Evolutionary conservation across 768 basidiomycete species (phyloP).

Genomic region (Phaffia australis): DNA sequence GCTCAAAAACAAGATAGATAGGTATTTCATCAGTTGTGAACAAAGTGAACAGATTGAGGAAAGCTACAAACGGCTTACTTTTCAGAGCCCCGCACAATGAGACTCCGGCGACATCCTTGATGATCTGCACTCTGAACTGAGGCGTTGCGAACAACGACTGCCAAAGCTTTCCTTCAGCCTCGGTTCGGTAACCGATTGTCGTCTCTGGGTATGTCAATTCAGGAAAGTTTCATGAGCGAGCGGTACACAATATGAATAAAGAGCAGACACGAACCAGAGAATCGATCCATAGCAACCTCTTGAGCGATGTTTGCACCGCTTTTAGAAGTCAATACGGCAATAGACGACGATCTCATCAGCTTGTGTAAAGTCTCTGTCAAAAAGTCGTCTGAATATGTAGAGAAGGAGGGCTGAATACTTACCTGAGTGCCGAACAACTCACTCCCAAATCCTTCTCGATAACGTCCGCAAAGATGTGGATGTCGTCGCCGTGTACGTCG

Average conservation of each 20-base stretch:
- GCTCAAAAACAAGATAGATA: constrained; percentile 16
- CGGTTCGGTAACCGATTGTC: constrained; percentile 43
- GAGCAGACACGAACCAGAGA: constrained; percentile 30
- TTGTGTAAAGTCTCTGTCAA: no score
- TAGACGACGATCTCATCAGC: no score
- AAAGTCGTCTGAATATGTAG: no score
- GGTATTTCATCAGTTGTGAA: not conserved
- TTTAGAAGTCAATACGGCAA: no score
- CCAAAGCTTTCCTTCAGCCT: constrained; percentile 41
- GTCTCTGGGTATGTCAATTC: constrained; percentile 35
- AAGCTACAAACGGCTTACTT: constrained; percentile 28
- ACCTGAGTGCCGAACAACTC: constrained; percentile 39
- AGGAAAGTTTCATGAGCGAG: not conserved
- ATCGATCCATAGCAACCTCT: constrained; percentile 42
- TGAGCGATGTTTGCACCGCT: constrained; percentile 45
- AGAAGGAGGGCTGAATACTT: not conserved
- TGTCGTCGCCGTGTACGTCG: constrained; percentile 39
- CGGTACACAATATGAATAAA: not conserved
- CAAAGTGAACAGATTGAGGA: not conserved
- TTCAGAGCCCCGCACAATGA: constrained; percentile 44
- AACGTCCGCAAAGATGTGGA: constrained; percentile 42
- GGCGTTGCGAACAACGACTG: constrained; percentile 40
- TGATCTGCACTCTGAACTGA: constrained; percentile 41
- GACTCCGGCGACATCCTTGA: constrained; percentile 44
- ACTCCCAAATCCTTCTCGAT: constrained; percentile 40